Evolutionary conservation across 371 early-diverging fungal genomes (phyloP).

Genomic region (Batkoa obscura): DNA sequence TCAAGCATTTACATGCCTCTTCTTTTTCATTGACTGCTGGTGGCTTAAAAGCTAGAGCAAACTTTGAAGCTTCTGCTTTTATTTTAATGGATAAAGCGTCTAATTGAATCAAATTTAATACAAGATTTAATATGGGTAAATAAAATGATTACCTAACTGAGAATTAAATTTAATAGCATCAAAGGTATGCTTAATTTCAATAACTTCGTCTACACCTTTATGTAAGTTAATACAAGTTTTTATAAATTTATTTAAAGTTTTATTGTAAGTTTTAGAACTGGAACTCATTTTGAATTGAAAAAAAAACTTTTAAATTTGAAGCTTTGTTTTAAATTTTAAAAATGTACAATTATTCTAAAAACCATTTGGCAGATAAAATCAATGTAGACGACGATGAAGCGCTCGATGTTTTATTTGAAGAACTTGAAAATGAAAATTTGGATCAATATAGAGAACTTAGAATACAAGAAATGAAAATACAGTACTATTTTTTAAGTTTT

Average conservation of each 20-base stretch:
- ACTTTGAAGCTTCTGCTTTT: neutral
- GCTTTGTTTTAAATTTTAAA: no score
- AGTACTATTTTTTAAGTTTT: neutral
- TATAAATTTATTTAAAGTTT: no score
- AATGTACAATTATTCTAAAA: no score
- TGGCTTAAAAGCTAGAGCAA: neutral
- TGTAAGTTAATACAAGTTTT: no score
- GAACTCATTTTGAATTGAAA: no score
- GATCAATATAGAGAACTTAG: neutral
- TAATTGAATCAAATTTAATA: neutral
- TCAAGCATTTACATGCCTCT: neutral
- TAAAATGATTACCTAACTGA: slow-evolving; percentile 1
- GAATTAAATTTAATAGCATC: neutral
- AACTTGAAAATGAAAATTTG: slow-evolving; percentile 1
- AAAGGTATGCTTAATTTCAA: neutral
- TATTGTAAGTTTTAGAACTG: no score
- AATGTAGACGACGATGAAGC: neutral
- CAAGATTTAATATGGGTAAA: neutral
- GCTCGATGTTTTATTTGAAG: neutral
- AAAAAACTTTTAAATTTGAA: no score
- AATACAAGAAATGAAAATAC: neutral
- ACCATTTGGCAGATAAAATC: slow-evolving; percentile 4
- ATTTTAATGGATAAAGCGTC: neutral
- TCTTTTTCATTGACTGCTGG: neutral
- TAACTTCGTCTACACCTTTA: no score